Conservation (phyloP, 345 rosid genomes). For the Brassica carinata region DNA sequence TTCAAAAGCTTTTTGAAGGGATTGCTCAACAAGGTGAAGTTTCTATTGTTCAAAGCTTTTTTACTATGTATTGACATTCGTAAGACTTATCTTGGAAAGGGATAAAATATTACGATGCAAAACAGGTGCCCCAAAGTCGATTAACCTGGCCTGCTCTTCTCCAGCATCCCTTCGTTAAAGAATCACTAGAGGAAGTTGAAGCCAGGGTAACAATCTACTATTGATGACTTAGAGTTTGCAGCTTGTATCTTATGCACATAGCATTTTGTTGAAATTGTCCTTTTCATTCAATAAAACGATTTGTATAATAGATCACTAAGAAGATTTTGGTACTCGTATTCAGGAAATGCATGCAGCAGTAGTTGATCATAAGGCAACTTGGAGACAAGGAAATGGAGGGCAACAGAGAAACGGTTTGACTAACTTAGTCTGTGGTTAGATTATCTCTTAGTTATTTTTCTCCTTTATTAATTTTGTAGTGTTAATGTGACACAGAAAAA, state of each 20-base stretch:
- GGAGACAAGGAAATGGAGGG: conserved; percentile 50
- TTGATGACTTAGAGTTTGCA: conserved; percentile 18
- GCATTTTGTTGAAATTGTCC: too few species aligned
- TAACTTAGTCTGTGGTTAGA: conserved; percentile 33
- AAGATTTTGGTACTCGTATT: conserved; percentile 22
- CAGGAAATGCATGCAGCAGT: conserved; percentile 57
- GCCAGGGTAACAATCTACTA: conserved; percentile 56
- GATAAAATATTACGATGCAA: conserved; percentile 32
- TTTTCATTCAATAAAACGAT: too few species aligned
- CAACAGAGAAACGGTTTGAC: conserved; percentile 51
- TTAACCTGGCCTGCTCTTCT: conserved; percentile 94
- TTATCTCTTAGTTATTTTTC: background rate
- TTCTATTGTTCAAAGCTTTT: background rate
- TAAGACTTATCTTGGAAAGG: conserved; percentile 10
- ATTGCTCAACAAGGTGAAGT: conserved; percentile 82
- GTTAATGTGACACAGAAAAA: conserved; percentile 48
- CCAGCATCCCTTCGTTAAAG: conserved; percentile 92
- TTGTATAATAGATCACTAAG: conserved; percentile 3
- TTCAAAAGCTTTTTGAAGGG: conserved; percentile 93
- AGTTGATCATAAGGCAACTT: conserved; percentile 45
- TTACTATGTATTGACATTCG: conserved; percentile 8
- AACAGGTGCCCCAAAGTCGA: conserved; percentile 88
- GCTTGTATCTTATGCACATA: conserved; percentile 24
- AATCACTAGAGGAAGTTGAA: conserved; percentile 62
- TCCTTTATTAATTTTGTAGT: conserved; percentile 23